Percentiles rank a stretch among this genome's conserved stretches.
phyloP scores from a whole-genome alignment of 2,329 filamentous ascomycete species.

The Penicillium sp. region DNA sequence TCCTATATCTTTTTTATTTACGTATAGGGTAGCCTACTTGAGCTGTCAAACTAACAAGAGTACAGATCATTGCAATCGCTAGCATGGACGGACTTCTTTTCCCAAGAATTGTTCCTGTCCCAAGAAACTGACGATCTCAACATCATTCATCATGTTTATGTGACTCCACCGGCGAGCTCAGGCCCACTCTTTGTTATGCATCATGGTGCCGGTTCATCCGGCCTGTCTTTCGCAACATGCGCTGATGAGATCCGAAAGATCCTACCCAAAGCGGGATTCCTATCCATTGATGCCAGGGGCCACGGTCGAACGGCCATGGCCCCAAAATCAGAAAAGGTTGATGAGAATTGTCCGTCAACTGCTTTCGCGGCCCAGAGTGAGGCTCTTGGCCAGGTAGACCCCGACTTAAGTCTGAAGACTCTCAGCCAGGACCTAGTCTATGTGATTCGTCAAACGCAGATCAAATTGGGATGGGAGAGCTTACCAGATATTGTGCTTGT shows the following conservation, averaged over 20 bases:
- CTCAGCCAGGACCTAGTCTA: constrained; percentile 70
- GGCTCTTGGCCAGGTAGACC: constrained; percentile 34
- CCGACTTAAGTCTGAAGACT: constrained; percentile 70
- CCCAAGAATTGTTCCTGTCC: constrained; percentile 74
- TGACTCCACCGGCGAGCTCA: constrained; percentile 70
- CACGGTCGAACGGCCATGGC: constrained; percentile 66
- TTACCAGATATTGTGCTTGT: constrained; percentile 77
- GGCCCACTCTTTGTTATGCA: constrained; percentile 89
- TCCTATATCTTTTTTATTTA: neutral
- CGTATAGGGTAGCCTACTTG: neutral
- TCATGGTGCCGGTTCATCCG: constrained; percentile 91
- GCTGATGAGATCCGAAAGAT: constrained; percentile 72
- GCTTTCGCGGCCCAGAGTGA: constrained; percentile 23
- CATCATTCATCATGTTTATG: constrained; percentile 77
- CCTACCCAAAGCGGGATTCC: constrained; percentile 75
- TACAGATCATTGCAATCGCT: constrained; percentile 54
- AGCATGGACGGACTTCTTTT: constrained; percentile 87
- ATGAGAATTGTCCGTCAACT: constrained; percentile 7
- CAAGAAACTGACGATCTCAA: constrained; percentile 36
- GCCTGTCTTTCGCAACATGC: constrained; percentile 83
- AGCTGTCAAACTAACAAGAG: neutral
- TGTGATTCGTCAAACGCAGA: constrained; percentile 66
- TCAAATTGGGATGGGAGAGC: constrained; percentile 67
- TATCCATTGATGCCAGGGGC: constrained; percentile 81
- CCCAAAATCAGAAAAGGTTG: neutral